Base-by-base conservation (phyloP, 768 basidiomycete species). In the Hydnomerulius pinastri region DNA sequence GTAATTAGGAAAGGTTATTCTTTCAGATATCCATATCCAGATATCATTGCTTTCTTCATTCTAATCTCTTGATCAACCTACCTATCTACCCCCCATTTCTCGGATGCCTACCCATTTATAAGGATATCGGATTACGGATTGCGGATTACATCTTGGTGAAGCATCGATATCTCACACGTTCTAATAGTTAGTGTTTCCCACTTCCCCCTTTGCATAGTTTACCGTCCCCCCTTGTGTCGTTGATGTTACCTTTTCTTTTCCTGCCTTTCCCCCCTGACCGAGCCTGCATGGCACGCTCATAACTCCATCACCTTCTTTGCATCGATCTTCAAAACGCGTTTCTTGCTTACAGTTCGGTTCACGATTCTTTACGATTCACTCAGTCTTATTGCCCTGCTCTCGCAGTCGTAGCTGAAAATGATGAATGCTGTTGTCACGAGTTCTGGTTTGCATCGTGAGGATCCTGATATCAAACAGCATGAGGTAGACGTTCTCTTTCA, bases 1-100 rank as follows among this genome's bases (percentile, higher is more conserved):
- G 53, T 71, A 49, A 58, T 56, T 46, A 43, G 33, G 21, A 39
- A 29, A 2, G 15, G 29, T 4, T 37, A 43, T 29, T 11, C 40
- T 25, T 28, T 20, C n/a, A 18, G 35, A 20, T 17, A 29, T 11
- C n/a, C 21, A 21, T 13, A 27, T 35, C 21, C 39, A 30, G 5
- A 33, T 35, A 43, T 35, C 18, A 25, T 25, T 43, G 32, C n/a
- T 3, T 15, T 10, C 24, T 32, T 15, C 37, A 17, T 32, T 12
- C 17, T 28, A n/a, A n/a, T n/a, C n/a, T 17, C 33, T 36, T 11
- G 24, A 27, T 28, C 17, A 37, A 23, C 28, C 46, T 39, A 21
- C 12, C 32, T 24, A 45, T 25, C 29, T 46, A 27, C 35, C 43
- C 38, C 24, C 24, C 42, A 18, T n/a, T 41, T 28, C 12, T 33